Evolutionary conservation across 345 rosid species (phyloP), one percentile per base, ranked within the genome.

Genomic region (Dipteronia sinensis): DNA sequence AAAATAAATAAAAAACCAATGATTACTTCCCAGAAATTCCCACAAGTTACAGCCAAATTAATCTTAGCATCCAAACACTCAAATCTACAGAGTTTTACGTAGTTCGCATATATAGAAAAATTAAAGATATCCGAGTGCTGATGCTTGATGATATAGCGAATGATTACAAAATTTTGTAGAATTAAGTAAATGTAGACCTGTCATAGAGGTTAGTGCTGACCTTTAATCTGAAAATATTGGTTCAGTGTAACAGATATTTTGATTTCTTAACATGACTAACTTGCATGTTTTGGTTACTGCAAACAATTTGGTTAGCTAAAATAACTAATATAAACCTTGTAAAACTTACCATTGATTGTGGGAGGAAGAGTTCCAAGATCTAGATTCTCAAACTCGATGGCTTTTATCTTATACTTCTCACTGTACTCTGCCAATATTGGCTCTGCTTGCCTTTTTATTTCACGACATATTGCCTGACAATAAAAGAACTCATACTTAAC

Each of bases 351-450:
- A 46, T 89, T 87, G 86, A 92, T 51, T n/a, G 72, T 72, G 0
- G 92, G 97, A 56, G 97, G 93, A 82, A 90, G 83, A 65, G 89
- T 72, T 78, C 97, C 97, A 2, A 92, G 93, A 61, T 86, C 88
- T 76, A 90, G 47, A 19, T 66, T 80, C 51, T 89, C 87, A 27
- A 88, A 89, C 80, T 86, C 89, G 38, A 92, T 83, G 11, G 90
- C 81, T 78, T 88, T 77, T 47, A 92, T 84, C 71, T 70, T 80
- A 78, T 76, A 89, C 63, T 72, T 80, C 34, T 90, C 93, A 71
- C 84, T 69, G 69, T 90, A 90, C 73, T 89, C 97, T 7, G 87
- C 87, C 81, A 90, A 87, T 31, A 88, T 86, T 12, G 92, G 89
- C 76, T 86, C 72, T 67, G 88, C 61, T 16, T 79, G 85, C 77